Percentiles rank a stretch among this genome's conserved stretches.
phyloP scores from a whole-genome alignment of 2,329 filamentous ascomycete species.

The Oidium heveae region DNA sequence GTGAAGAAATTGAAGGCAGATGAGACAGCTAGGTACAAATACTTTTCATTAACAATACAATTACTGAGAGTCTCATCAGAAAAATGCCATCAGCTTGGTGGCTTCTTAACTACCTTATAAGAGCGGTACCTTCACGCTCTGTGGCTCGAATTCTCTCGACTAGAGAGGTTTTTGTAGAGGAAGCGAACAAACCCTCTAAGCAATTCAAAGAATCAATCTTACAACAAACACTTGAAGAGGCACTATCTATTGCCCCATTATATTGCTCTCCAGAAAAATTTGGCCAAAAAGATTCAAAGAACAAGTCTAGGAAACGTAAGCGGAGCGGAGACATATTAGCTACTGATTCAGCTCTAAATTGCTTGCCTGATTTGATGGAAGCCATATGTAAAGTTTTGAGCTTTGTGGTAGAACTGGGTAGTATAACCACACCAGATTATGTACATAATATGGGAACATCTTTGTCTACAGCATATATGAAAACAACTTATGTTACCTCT shows the following conservation, averaged over 20 bases:
- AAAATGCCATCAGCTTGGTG: slow-evolving; percentile 23
- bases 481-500: slow-evolving; percentile 10
- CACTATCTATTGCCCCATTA: slow-evolving; percentile 7
- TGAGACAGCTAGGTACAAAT: slow-evolving; percentile 12
- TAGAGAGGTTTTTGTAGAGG: slow-evolving; percentile 29
- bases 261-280: not conserved
- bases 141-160: slow-evolving; percentile 48
- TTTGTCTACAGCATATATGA: slow-evolving; percentile 13
- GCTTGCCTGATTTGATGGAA: slow-evolving; percentile 4
- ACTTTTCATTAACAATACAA: not conserved
- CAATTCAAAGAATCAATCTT: slow-evolving; percentile 21
- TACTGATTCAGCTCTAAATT: not conserved
- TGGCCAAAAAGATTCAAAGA: not conserved
- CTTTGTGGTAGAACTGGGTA: slow-evolving; percentile 6
- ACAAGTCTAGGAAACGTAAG: slow-evolving; percentile 8
- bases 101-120: slow-evolving; percentile 33
- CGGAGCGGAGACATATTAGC: slow-evolving; percentile 8
- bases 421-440: not conserved
- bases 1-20: slow-evolving; percentile 28
- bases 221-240: slow-evolving; percentile 37
- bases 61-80: slow-evolving; percentile 4
- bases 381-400: slow-evolving; percentile 8
- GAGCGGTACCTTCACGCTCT: slow-evolving; percentile 40
- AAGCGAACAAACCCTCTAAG: not conserved
- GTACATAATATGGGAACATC: slow-evolving; percentile 3